Evolutionary conservation across 2,329 filamentous ascomycete genomes (phyloP).

Genomic region (Venturia nashicola): DNA sequence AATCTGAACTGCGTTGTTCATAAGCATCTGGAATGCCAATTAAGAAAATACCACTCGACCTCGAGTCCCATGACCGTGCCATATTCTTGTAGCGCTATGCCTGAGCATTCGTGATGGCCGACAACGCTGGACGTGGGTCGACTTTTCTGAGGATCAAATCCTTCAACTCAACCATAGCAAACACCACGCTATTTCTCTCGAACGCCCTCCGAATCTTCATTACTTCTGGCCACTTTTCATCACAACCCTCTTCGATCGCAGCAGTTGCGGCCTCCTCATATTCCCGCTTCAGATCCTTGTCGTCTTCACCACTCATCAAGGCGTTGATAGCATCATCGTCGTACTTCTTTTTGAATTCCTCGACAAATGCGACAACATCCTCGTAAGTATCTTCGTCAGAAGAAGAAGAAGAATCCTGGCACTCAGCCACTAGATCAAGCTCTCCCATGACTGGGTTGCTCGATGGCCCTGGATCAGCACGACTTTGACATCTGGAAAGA

Average conservation of each 20-base stretch:
- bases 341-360: conserved; percentile 18
- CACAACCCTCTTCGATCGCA: conserved; percentile 15
- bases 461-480: no score
- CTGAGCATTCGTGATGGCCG: no score
- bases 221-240: conserved; percentile 15
- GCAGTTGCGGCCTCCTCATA: conserved; percentile 19
- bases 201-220: conserved; percentile 20
- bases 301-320: conserved; percentile 17
- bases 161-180: neutral
- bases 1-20: no score
- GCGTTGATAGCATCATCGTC: conserved; percentile 15
- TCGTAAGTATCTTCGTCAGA: neutral
- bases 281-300: conserved; percentile 15
- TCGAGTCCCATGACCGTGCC: no score
- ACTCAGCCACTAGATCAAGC: no score
- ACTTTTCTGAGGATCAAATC: no score
- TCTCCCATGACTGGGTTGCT: no score
- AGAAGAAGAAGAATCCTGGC: neutral
- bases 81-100: no score
- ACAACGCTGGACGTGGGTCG: no score
- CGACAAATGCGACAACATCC: conserved; percentile 11
- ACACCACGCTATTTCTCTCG: neutral
- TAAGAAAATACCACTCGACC: no score
- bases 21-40: no score
- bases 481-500: no score